A percentile compares a stretch with the other conserved stretches of the same genome.
Evolutionary conservation across 106 monocot species (phyloP).

Genomic region (Ottelia alismoides): DNA sequence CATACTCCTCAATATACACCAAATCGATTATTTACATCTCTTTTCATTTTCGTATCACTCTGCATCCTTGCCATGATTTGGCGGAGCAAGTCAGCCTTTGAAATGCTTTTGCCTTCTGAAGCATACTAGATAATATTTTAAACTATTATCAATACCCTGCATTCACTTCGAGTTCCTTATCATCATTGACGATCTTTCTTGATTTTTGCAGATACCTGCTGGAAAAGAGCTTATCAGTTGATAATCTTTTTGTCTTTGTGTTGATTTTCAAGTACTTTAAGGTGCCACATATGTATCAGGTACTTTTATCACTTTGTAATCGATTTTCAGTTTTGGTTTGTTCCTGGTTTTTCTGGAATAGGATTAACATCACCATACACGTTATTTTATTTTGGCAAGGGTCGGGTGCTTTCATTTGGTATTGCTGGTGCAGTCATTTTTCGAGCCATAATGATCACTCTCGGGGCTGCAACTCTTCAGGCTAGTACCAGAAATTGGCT

Average conservation of each 20-base stretch:
- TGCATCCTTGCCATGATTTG: too few species aligned
- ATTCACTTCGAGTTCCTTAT: too few species aligned
- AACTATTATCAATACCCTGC: too few species aligned
- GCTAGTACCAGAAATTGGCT: slow-evolving; percentile 6
- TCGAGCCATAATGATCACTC: slow-evolving; percentile 84
- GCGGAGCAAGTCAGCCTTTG: too few species aligned
- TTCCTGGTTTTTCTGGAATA: too few species aligned
- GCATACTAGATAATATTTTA: too few species aligned
- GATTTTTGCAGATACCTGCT: slow-evolving; percentile 47
- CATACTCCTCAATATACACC: too few species aligned
- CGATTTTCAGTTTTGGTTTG: background rate
- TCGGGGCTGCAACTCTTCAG: slow-evolving; percentile 87
- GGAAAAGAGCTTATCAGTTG: slow-evolving; percentile 83
- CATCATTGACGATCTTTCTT: background rate
- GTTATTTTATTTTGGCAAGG: too few species aligned
- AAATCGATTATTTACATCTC: too few species aligned
- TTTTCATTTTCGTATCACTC: too few species aligned
- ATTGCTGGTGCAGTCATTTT: slow-evolving; percentile 95
- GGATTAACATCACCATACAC: too few species aligned
- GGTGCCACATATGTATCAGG: slow-evolving; percentile 71
- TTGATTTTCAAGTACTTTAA: slow-evolving; percentile 90
- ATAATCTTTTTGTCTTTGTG: slow-evolving; percentile 88
- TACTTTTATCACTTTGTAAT: slow-evolving; percentile 10
- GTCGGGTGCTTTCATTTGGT: slow-evolving; percentile 88
- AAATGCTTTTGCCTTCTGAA: too few species aligned